Conservation (phyloP, 23 red algal genomes). For the Gracilaria vermiculophylla region DNA sequence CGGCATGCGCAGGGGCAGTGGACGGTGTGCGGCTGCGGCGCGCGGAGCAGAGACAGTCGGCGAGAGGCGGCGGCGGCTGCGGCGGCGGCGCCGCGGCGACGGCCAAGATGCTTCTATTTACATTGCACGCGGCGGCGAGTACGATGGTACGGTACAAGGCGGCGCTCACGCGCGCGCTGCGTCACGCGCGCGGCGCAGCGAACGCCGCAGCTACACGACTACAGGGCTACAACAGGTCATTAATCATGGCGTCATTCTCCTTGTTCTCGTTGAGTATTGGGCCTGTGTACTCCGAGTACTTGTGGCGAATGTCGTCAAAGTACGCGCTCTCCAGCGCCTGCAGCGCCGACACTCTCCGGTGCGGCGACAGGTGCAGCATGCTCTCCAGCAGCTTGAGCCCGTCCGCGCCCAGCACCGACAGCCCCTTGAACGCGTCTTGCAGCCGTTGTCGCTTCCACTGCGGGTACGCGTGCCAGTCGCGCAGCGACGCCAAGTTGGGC, state of each 20-base stretch:
- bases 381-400: constrained; percentile 61
- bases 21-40: too few species aligned
- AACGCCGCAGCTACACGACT: too few species aligned
- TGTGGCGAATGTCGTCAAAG: constrained; percentile 90
- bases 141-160: too few species aligned
- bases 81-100: too few species aligned
- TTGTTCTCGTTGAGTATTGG: constrained; percentile 1
- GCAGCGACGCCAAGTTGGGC: constrained; percentile 66
- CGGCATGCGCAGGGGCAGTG: too few species aligned
- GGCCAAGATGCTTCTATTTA: too few species aligned
- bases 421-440: constrained; percentile 21
- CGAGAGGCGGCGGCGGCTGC: too few species aligned
- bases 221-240: background rate
- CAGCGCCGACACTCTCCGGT: constrained; percentile 72
- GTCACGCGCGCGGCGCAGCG: too few species aligned
- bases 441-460: constrained; percentile 84
- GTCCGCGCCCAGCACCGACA: constrained; percentile 68
- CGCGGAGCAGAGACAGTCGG: too few species aligned
- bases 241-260: constrained; percentile 43
- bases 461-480: constrained; percentile 92
- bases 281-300: constrained; percentile 59
- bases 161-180: background rate
- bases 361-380: constrained; percentile 85
- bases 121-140: too few species aligned
- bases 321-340: constrained; percentile 83